These are phyloP conservation scores for Pyrenula aspistea DNA, from an alignment of 495 filamentous ascomycete genomes.

Conservation along the genomic window DNA sequence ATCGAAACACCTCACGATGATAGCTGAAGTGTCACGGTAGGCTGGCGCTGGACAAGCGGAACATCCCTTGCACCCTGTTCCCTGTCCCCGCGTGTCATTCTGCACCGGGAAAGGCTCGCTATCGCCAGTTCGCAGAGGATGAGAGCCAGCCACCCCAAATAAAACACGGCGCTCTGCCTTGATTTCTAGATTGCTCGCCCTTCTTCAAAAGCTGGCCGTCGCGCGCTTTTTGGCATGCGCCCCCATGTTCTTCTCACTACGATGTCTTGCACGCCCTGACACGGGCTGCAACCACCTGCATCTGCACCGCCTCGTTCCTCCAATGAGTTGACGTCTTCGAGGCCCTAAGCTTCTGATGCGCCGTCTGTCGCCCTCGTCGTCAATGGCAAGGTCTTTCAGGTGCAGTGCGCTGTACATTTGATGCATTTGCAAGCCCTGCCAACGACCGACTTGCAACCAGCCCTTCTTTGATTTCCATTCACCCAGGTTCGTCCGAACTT, in stretches of 20 bases:
- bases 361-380: not conserved
- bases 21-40: no score
- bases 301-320: not conserved
- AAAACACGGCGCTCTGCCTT: not conserved
- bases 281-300: no score
- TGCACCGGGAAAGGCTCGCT: not conserved
- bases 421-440: not conserved
- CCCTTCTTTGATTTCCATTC: not conserved
- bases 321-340: not conserved
- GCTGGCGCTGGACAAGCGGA: no score
- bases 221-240: no score
- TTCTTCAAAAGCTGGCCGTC: not conserved
- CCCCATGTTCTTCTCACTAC: no score
- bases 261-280: no score
- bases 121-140: not conserved
- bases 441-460: not conserved
- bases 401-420: not conserved
- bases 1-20: no score
- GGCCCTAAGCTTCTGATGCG: not conserved
- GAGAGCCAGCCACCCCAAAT: not conserved
- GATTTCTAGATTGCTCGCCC: not conserved
- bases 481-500: no score
- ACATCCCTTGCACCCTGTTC: no score
- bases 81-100: not conserved
- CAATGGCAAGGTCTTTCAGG: conserved; percentile 5